These are phyloP conservation scores for Yamadazyma tumulicola DNA, from an alignment of 805 yeast genomes.

Conservation along the genomic window DNA sequence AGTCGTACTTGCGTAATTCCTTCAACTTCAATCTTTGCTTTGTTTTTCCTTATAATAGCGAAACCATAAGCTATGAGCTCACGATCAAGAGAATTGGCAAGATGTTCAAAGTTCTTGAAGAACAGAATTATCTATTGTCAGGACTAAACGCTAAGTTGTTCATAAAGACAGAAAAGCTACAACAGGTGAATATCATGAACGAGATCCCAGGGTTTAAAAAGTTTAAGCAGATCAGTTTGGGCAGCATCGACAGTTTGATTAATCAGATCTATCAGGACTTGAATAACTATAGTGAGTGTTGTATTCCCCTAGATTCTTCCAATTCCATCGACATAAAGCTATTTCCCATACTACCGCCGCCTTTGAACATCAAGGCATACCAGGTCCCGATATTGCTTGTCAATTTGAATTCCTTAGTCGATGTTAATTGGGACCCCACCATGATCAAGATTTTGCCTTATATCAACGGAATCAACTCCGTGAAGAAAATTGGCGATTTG, in stretches of 20 bases:
- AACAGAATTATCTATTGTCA: conserved; percentile 77
- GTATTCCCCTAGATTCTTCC: conserved; percentile 86
- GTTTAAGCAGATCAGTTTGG: conserved; percentile 30
- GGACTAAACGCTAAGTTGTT: conserved; percentile 40
- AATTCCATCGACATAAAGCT: conserved; percentile 89
- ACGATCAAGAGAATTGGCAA: conserved; percentile 80
- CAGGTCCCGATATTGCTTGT: conserved; percentile 95
- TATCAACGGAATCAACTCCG: conserved; percentile 85
- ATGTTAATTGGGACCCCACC: conserved; percentile 96
- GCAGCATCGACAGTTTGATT: conserved; percentile 65
- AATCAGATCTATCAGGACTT: conserved; percentile 92
- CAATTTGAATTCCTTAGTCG: conserved; percentile 65
- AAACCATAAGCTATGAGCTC: conserved; percentile 81
- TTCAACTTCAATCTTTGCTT: conserved; percentile 92
- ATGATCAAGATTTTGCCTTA: conserved; percentile 83
- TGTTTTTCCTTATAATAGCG: conserved; percentile 80
- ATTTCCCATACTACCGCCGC: conserved; percentile 86
- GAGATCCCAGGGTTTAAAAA: conserved; percentile 32
- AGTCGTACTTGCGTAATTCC: conserved; percentile 82
- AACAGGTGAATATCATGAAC: conserved; percentile 10
- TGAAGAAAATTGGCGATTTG: conserved; percentile 68
- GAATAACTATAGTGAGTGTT: conserved; percentile 92
- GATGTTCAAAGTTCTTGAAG: conserved; percentile 88
- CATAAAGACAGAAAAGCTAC: conserved; percentile 24
- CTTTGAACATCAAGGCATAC: conserved; percentile 66